phyloP scores from a whole-genome alignment of 768 basidiomycete genomes.

The Rhizopogon roseolus region DNA sequence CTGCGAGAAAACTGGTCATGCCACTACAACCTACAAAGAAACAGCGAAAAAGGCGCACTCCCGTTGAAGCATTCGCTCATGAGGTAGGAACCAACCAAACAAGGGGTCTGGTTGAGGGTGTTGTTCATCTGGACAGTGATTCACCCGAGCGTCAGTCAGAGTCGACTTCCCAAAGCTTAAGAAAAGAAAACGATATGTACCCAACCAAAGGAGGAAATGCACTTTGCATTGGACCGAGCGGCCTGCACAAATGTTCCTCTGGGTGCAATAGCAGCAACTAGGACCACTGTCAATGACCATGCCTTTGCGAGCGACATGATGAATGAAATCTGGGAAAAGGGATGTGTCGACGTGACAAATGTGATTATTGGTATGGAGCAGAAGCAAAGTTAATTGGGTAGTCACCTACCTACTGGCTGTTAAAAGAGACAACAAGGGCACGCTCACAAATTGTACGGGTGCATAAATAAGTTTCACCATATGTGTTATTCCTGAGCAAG shows the following conservation, averaged over 20 bases:
- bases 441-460: no score
- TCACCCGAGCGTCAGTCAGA: background rate
- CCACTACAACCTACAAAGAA: background rate
- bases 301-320: background rate
- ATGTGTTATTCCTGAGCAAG: no score
- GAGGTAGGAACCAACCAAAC: constrained; percentile 38
- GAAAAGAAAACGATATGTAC: background rate
- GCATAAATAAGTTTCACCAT: no score
- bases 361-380: no score
- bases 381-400: no score
- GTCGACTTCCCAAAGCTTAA: no score
- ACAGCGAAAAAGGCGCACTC: constrained; percentile 27
- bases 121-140: constrained; percentile 29
- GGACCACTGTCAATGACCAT: background rate
- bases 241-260: background rate
- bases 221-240: background rate
- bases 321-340: background rate
- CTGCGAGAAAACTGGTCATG: constrained; percentile 20
- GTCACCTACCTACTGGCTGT: no score
- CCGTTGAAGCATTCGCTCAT: constrained; percentile 36
- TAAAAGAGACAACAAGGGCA: no score
- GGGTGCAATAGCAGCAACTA: background rate
- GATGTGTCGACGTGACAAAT: no score
- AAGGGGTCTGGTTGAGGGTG: constrained; percentile 42
- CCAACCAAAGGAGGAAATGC: background rate